phyloP scores from a whole-genome alignment of 2,329 filamentous ascomycete species.

The Eutypella sp. region DNA sequence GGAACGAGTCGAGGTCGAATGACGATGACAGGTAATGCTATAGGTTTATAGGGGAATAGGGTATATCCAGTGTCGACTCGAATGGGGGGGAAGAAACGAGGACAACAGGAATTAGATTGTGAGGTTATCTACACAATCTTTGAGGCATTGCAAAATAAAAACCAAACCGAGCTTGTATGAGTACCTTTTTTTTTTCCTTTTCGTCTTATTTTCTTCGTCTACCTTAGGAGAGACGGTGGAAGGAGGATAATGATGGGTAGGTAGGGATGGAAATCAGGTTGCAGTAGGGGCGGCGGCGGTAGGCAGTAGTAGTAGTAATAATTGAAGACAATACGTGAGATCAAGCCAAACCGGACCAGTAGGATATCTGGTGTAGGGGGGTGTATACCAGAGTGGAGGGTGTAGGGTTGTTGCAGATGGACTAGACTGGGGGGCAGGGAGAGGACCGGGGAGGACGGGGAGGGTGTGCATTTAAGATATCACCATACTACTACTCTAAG shows the following conservation, averaged over 20 bases:
- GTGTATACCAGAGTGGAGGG: too few species aligned
- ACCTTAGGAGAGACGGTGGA: background rate
- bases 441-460: too few species aligned
- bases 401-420: too few species aligned
- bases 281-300: background rate
- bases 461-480: too few species aligned
- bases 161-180: background rate
- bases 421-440: too few species aligned
- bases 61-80: background rate
- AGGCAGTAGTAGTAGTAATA: background rate
- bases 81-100: background rate
- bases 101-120: background rate
- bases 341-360: background rate
- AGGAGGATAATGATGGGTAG: background rate
- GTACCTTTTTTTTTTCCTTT: too few species aligned
- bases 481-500: too few species aligned
- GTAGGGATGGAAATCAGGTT: background rate
- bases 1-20: too few species aligned
- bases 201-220: too few species aligned
- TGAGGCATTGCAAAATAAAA: background rate
- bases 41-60: background rate
- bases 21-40: too few species aligned
- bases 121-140: conserved; percentile 1
- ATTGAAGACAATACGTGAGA: background rate
- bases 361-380: background rate